Evolutionary conservation across 345 rosid species (phyloP), one percentile per base, ranked within the genome.

Genomic region (Bruguiera sexangula): DNA sequence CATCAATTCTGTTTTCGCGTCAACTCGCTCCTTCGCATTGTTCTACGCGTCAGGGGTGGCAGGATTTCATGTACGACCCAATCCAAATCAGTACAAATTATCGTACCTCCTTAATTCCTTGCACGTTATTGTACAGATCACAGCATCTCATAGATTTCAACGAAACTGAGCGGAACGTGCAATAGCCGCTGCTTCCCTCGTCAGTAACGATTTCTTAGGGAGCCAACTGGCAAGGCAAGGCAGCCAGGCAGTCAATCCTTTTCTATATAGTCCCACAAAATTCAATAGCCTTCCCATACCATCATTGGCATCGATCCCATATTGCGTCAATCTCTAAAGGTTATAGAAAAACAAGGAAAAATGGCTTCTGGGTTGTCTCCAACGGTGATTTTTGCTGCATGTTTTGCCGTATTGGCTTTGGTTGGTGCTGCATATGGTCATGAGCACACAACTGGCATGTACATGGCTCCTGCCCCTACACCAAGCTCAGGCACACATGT

Each of bases 361-460:
- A 30, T 66, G 9, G 55, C 13, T 8, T 30, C 54, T 20, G 43
- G 37, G 15, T 72, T 76, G 78, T 75, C 60, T 69, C 53, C 65
- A n/a, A 4, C 59, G 62, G 68, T 58, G 36, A 31, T 26, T 22
- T 29, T 73, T 39, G 69, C 66, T 30, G 79, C 66, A 30, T 74
- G 71, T 62, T 65, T 74, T 13, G 69, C 72, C 26, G 24, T 62
- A 20, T 8, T 73, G 78, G 56, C 53, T 5, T 15, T 67, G 80
- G 78, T 59, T 51, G 80, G 46, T 54, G 70, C 50, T 2, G 79
- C 82, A 6, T 72, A 73, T 19, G 70, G 34, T 4, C 69, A 64
- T 24, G 37, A 5, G 0, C 66, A 58, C 27, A 52, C 24, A 13
- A 76, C 80, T 0, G 76, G 67, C 68, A 75, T 77, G 86, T 6